Base-by-base conservation (phyloP, 208 protist species). In the Jaenimonas drosophilae region DNA sequence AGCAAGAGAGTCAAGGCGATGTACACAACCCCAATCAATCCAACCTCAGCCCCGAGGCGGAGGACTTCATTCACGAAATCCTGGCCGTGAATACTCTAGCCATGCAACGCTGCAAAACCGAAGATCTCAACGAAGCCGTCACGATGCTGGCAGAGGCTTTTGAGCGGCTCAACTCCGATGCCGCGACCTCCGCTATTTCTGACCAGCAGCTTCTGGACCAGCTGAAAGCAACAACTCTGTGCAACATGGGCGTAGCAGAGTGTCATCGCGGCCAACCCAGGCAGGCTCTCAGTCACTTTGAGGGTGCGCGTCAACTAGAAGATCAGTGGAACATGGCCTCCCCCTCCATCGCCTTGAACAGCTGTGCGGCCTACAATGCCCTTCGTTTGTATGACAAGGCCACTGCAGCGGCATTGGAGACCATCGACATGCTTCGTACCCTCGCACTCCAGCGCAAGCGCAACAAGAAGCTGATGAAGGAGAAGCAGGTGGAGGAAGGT, bases 171-270 rank as follows among this genome's bases (percentile, higher is more conserved):
- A 59, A 69, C 57, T 55, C 59, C 29, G 19, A 42, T 33, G 42
- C 20, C 9, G 14, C 54, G 9, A 38, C 23, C 3, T 20, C n/a
- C 17, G 43, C 46, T 20, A 38, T 41, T 47, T 29, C 26, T 3
- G 67, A 73, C 16, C 11, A 5, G 2, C 63, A 52, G 34, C 41
- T 82, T 21, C 52, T 83, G 9, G 76, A 87, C 62, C 59, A 79
- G 59, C 70, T 92, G 25, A 70, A 65, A 49, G 59, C 84, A 20
- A 92, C 69, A 1, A 92, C 84, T 21, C 60, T 92, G 33, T 89
- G 85, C 56, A 92, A 92, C 60, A 76, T 92, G 64, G 84, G 84
- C 7, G 75, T 92, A 2, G 66, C 79, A 25, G 84, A 88, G 60
- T 89, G 79, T 57, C 79, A 92, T 46, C 65, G 77, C n/a, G 77